Conservation (phyloP, 176 grass and related monocot species). For the Lolium rigidum region DNA sequence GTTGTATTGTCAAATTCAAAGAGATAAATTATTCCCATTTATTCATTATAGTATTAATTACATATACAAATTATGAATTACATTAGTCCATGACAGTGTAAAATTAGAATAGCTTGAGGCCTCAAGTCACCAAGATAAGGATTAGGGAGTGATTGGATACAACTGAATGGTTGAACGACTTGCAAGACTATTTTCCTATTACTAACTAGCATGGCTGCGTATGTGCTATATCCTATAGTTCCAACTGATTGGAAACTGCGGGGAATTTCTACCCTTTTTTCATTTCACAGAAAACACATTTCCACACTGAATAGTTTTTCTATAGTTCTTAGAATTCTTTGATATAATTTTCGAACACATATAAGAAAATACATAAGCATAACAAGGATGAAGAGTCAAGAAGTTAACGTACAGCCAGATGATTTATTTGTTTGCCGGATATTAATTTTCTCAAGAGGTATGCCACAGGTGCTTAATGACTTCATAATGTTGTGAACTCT, state of each 20-base stretch:
- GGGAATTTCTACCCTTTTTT: too few species aligned
- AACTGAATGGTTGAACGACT: neutral
- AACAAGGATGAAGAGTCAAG: neutral
- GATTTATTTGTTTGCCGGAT: neutral
- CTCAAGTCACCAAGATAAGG: neutral
- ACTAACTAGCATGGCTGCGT: neutral
- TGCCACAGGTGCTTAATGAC: constrained; percentile 3
- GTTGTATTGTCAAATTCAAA: neutral
- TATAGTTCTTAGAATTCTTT: too few species aligned
- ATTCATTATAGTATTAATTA: neutral
- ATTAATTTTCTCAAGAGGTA: constrained; percentile 20
- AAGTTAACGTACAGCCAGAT: constrained; percentile 14
- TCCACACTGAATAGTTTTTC: too few species aligned
- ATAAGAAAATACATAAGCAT: neutral
- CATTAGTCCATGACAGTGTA: neutral
- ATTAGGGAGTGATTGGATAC: neutral
- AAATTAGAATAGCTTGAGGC: neutral
- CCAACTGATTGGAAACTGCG: too few species aligned
- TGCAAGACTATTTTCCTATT: neutral
- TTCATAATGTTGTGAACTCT: constrained; percentile 10
- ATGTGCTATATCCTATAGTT: neutral
- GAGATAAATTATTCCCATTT: neutral
- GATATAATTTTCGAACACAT: neutral
- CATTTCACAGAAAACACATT: too few species aligned
- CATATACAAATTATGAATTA: neutral